These are phyloP conservation scores for Holtermanniella nyarrowii DNA, from an alignment of 768 basidiomycete genomes.

Conservation along the genomic window DNA sequence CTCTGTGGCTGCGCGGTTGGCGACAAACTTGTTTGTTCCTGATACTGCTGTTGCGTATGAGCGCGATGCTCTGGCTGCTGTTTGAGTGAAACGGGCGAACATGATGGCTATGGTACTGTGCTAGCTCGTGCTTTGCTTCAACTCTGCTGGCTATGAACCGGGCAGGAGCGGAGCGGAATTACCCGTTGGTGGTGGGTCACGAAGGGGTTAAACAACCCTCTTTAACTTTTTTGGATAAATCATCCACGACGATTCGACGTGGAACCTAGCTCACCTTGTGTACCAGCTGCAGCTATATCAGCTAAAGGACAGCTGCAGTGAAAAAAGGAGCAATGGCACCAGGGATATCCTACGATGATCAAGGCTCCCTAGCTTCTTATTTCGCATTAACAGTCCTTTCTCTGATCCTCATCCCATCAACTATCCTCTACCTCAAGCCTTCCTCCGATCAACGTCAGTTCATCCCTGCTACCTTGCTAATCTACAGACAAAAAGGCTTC, in stretches of 20 bases:
- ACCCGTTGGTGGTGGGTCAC: no score
- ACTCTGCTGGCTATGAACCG: no score
- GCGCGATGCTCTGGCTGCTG: slow-evolving; percentile 1
- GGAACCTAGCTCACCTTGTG: not conserved
- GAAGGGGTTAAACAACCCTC: not conserved
- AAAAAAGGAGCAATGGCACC: slow-evolving; percentile 15
- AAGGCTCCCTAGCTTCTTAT: slow-evolving; percentile 47
- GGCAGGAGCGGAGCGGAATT: no score
- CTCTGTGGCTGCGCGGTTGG: slow-evolving; percentile 25
- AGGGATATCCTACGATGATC: slow-evolving; percentile 42
- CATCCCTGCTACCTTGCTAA: slow-evolving; percentile 16
- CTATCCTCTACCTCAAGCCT: slow-evolving; percentile 43
- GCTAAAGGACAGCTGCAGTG: no score
- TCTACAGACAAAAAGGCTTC: slow-evolving; percentile 47
- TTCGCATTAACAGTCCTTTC: slow-evolving; percentile 84
- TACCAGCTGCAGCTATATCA: no score
- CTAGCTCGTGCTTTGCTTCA: no score
- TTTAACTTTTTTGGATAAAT: not conserved
- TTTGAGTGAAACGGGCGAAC: slow-evolving; percentile 9
- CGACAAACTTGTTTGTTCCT: slow-evolving; percentile 30
- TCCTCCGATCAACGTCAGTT: slow-evolving; percentile 52
- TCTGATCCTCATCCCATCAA: slow-evolving; percentile 68
- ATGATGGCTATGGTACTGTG: slow-evolving; percentile 9
- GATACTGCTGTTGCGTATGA: slow-evolving; percentile 13
- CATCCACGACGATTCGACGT: not conserved